Percentiles rank a stretch among this genome's conserved stretches.
Conservation (phyloP, 805 yeast species). For the Debaryomyces prosopidis region DNA sequence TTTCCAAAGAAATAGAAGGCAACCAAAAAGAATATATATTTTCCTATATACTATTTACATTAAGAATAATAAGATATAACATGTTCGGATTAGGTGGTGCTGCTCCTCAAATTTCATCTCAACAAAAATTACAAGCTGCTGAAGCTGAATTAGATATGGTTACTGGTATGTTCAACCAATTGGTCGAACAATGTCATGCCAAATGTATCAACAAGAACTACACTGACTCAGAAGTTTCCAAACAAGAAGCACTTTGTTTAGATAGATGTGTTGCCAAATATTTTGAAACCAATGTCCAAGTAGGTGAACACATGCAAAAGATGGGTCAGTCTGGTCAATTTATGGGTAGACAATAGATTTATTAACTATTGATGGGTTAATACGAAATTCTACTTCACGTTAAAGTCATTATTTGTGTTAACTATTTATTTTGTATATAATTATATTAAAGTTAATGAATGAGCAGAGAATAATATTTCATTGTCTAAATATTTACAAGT, state of each 20-base stretch:
- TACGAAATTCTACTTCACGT: neutral
- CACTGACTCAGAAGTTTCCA: constrained; percentile 70
- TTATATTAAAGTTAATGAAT: neutral
- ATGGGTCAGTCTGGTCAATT: constrained; percentile 48
- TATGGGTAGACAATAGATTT: constrained; percentile 40
- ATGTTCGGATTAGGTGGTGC: constrained; percentile 82
- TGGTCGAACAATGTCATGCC: constrained; percentile 84
- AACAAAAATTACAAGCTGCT: constrained; percentile 83
- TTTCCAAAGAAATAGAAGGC: neutral
- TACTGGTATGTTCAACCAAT: constrained; percentile 94
- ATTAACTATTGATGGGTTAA: neutral
- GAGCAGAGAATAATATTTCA: neutral
- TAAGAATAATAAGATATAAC: constrained; percentile 1
- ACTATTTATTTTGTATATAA: constrained; percentile 6
- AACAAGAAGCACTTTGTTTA: constrained; percentile 81
- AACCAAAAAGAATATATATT: neutral
- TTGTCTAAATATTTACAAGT: neutral
- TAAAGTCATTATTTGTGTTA: neutral
- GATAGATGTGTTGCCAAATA: constrained; percentile 96
- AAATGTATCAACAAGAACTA: constrained; percentile 77
- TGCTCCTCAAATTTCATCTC: constrained; percentile 70
- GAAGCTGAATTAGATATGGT: constrained; percentile 97
- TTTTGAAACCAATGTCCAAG: constrained; percentile 91
- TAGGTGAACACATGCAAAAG: constrained; percentile 71
- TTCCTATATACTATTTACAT: constrained; percentile 3